Evolutionary conservation across 345 rosid species (phyloP).

Genomic region (Kernera saxatilis): DNA sequence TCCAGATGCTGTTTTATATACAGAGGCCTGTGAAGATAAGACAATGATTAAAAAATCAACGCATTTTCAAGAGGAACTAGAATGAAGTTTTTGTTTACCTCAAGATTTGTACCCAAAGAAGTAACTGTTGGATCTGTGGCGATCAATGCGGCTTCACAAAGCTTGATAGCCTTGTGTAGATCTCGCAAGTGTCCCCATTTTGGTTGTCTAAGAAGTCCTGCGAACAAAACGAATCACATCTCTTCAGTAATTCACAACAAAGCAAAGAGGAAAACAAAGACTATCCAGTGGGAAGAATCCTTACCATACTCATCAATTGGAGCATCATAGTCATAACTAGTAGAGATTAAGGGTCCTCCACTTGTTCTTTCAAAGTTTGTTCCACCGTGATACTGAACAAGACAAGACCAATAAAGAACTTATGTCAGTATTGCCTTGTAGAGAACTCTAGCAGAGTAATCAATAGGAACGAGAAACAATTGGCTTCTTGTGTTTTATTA

Average conservation of each 20-base stretch:
- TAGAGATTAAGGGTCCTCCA: conserved; percentile 93
- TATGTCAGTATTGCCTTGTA: not conserved
- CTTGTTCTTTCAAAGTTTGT: conserved; percentile 74
- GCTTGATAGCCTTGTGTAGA: conserved; percentile 85
- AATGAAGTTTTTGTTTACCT: conserved; percentile 39
- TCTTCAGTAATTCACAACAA: not conserved
- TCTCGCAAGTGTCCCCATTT: conserved; percentile 94
- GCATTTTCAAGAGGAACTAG: not conserved
- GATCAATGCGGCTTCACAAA: conserved; percentile 68
- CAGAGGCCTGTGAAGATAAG: conserved; percentile 52
- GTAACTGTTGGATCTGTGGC: conserved; percentile 68
- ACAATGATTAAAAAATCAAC: not conserved
- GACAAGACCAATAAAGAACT: conserved; percentile 16
- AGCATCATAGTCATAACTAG: conserved; percentile 97
- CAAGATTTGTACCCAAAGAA: conserved; percentile 69
- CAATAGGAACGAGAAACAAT: not conserved
- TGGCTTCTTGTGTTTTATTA: conserved; percentile 19
- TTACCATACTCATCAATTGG: conserved; percentile 95
- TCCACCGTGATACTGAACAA: conserved; percentile 85
- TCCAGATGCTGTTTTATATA: conserved; percentile 62
- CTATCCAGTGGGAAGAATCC: not conserved
- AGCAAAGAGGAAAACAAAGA: not conserved
- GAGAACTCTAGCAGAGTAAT: not conserved
- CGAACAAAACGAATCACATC: not conserved
- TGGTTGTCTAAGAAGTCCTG: conserved; percentile 86